Percentiles rank a stretch among this genome's conserved stretches.
Conservation (phyloP, 805 yeast species). For the Jamesozyma lodderae region DNA sequence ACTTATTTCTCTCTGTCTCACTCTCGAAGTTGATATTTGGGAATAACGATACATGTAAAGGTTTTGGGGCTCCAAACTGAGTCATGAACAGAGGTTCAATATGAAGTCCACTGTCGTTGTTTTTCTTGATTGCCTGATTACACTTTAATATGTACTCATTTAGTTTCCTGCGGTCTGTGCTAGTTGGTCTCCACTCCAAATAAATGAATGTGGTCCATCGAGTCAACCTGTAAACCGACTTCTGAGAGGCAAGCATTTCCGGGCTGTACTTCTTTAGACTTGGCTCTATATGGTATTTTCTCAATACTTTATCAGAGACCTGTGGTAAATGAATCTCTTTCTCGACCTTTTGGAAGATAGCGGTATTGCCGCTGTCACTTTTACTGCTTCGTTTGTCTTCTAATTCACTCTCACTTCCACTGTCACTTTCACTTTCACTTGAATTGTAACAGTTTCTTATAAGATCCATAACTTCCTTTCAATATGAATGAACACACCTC, state of each 20-base stretch:
- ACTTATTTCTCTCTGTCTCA: conserved; percentile 9
- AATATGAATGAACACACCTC: too few species aligned
- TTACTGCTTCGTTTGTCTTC: background rate
- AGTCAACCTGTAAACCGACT: background rate
- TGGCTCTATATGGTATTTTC: conserved; percentile 22
- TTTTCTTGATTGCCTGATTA: conserved; percentile 3
- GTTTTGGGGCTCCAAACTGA: conserved; percentile 21
- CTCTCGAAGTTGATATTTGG: conserved; percentile 7
- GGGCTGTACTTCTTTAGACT: conserved; percentile 1
- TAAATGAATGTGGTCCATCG: conserved; percentile 19
- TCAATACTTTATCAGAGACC: conserved; percentile 14
- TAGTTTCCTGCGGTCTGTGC: conserved; percentile 11
- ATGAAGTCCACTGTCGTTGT: background rate
- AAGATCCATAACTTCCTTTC: conserved; percentile 16
- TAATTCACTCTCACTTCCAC: conserved; percentile 1
- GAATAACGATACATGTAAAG: conserved; percentile 24
- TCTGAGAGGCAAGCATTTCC: background rate
- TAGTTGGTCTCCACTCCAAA: conserved; percentile 20
- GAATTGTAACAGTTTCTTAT: conserved; percentile 11
- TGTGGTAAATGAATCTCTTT: conserved; percentile 7
- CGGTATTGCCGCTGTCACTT: background rate
- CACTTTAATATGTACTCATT: conserved; percentile 7
- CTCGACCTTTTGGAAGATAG: too few species aligned
- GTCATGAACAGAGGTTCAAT: conserved; percentile 21
- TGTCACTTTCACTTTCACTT: conserved; percentile 12